phyloP scores from a whole-genome alignment of 129 eudicot genomes.

The Apium graveolens region DNA sequence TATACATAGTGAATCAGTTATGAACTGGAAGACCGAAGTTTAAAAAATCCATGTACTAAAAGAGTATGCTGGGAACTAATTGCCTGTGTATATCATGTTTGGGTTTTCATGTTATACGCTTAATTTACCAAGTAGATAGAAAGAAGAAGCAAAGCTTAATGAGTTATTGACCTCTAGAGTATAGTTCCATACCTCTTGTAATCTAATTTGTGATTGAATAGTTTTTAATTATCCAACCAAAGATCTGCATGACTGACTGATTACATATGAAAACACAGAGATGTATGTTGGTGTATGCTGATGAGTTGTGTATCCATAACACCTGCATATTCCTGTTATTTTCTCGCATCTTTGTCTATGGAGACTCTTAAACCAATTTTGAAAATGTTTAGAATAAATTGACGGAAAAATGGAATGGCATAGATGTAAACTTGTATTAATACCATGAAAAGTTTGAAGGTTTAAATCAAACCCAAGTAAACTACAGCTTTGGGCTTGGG shows the following conservation, averaged over 20 bases:
- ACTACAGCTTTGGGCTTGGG: neutral
- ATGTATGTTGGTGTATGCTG: neutral
- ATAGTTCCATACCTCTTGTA: neutral
- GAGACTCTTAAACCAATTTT: no score
- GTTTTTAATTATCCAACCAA: neutral
- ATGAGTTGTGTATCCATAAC: neutral
- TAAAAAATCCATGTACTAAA: neutral
- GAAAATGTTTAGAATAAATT: no score
- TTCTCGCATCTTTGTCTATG: no score
- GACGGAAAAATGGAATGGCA: no score
- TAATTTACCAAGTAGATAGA: neutral
- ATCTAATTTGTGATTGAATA: neutral
- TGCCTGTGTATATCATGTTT: neutral
- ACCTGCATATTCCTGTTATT: neutral
- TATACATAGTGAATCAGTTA: neutral
- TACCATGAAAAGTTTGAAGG: neutral
- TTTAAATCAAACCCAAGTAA: no score
- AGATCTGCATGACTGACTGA: neutral
- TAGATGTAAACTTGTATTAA: neutral
- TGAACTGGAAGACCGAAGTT: neutral
- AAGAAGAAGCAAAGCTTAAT: neutral
- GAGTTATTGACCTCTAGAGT: neutral
- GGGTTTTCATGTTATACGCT: no score
- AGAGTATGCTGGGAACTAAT: neutral
- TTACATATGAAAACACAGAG: neutral